Evolutionary conservation across 331 rosid species (phyloP).

Genomic region (Quercus lobata): DNA sequence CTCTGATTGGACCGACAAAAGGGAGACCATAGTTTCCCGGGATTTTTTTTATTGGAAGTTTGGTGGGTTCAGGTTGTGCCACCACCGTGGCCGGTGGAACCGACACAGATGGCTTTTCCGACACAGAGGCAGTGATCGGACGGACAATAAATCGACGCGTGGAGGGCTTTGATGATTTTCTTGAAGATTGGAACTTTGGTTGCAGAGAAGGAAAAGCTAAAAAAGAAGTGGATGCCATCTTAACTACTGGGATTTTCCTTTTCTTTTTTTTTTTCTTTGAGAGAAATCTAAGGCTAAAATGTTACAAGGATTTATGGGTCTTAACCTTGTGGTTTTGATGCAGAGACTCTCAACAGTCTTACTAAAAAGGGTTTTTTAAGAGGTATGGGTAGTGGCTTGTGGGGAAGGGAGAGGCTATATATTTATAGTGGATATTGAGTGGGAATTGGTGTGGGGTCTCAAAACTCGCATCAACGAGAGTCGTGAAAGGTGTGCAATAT

Average conservation of each 20-base stretch:
- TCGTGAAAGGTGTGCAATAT: constrained; percentile 37
- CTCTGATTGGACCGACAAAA: constrained; percentile 54
- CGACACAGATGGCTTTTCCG: constrained; percentile 35
- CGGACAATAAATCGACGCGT: neutral
- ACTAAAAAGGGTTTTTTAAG: too few species aligned
- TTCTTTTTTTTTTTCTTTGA: too few species aligned
- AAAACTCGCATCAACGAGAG: neutral
- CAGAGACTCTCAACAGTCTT: neutral
- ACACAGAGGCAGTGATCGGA: constrained; percentile 35
- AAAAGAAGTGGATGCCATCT: constrained; percentile 33
- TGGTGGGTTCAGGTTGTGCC: constrained; percentile 4
- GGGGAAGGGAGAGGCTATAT: neutral
- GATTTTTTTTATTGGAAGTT: constrained; percentile 52
- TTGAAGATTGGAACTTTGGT: constrained; percentile 18
- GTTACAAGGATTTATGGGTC: neutral
- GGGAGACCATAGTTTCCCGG: constrained; percentile 86
- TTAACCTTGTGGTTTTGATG: neutral
- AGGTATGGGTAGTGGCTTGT: neutral
- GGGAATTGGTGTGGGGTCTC: neutral
- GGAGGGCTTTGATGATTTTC: neutral
- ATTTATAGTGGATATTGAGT: constrained; percentile 21
- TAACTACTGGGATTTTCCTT: too few species aligned
- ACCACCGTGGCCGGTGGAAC: constrained; percentile 14
- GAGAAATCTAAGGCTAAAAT: too few species aligned
- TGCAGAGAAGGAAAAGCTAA: constrained; percentile 20